Percentiles rank a stretch among this genome's conserved stretches.
These are phyloP conservation scores for Beauveria scarabaeidicola DNA, from an alignment of 2,329 filamentous ascomycete species.

Conservation along the genomic window DNA sequence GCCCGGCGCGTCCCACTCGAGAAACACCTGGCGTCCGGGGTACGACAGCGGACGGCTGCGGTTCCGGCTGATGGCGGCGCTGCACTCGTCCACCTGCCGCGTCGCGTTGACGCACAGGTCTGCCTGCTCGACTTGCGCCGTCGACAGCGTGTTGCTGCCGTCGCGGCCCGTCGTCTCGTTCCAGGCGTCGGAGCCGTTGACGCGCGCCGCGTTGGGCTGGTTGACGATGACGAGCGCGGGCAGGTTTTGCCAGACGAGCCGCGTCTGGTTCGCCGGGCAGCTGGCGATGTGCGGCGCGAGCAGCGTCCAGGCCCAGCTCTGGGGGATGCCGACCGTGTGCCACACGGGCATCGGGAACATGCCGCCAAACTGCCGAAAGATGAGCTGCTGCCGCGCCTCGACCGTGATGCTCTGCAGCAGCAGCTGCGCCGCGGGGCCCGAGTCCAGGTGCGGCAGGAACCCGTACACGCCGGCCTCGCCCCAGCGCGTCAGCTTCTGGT, in stretches of 20 bases:
- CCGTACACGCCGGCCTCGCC: constrained; percentile 58
- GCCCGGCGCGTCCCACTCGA: constrained; percentile 66
- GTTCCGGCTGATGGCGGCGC: constrained; percentile 59
- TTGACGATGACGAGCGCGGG: constrained; percentile 49
- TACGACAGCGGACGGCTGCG: constrained; percentile 63
- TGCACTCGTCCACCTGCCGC: constrained; percentile 46
- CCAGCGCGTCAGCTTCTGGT: constrained; percentile 74
- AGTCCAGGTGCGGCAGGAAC: constrained; percentile 70
- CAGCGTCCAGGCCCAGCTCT: constrained; percentile 78
- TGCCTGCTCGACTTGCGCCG: constrained; percentile 24
- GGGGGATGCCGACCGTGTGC: constrained; percentile 72
- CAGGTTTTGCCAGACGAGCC: constrained; percentile 74
- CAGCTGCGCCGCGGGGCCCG: constrained; percentile 63
- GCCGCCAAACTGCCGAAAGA: constrained; percentile 75
- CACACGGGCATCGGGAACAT: constrained; percentile 75
- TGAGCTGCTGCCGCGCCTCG: constrained; percentile 75
- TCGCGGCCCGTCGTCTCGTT: constrained; percentile 55
- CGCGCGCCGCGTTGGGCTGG: constrained; percentile 64
- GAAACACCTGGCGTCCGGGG: constrained; percentile 61
- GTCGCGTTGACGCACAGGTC: constrained; percentile 50
- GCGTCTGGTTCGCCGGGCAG: constrained; percentile 64
- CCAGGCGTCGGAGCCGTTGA: constrained; percentile 51
- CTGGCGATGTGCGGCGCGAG: constrained; percentile 73
- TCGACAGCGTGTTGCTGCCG: constrained; percentile 45
- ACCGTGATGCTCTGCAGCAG: constrained; percentile 69